Evolutionary conservation across 805 yeast species (phyloP), one percentile per base, ranked within the genome.

Genomic region (Candida germanica): DNA sequence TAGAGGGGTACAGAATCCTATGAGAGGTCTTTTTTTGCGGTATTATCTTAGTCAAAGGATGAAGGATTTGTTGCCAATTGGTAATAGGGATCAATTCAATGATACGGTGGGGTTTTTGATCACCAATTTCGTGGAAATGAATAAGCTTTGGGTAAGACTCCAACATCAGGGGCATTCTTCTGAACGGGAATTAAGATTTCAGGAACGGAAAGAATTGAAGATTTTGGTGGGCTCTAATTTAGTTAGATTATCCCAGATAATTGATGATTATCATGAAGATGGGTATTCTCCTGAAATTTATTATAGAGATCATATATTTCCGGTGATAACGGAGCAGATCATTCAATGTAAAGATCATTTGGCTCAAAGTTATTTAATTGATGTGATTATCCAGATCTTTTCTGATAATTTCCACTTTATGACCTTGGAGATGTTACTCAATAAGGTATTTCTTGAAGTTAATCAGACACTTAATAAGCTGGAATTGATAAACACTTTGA

Each of bases 81-180:
- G 49, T 8, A 56, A 45, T 22, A 49, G 47, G 19, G 53, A 25
- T 48, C 76, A 74, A 47, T 64, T 82, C 32, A 65, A 73, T 31
- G 88, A 83, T 44, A 79, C 89, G 2, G 83, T 87, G 27, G 79
- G 80, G 39, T 91, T 89, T 53, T 75, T 89, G 23, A 72, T 87
- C 35, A 77, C 86, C 13, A 93, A 93, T 57, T 93, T 93, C 57
- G 80, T 91, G 39, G 98, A 93, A 58, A 93, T 93, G 98, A 93
- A 93, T 66, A 93, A 93, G 59, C 69, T 93, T 31, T 93, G 98
- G 98, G 98, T 93, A 3, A 75, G 98, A 34, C 67, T 89, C 46
- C 98, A 91, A 61, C 96, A 89, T 56, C 96, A 88, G 59, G 98
- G 98, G 2, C 96, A 87, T 43, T 77, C 91, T 3, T 75, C 84